Evolutionary conservation across 192 early-diverging fungal genomes (phyloP), one percentile per base, ranked within the genome.

Genomic region (Haplosporangium gracile): DNA sequence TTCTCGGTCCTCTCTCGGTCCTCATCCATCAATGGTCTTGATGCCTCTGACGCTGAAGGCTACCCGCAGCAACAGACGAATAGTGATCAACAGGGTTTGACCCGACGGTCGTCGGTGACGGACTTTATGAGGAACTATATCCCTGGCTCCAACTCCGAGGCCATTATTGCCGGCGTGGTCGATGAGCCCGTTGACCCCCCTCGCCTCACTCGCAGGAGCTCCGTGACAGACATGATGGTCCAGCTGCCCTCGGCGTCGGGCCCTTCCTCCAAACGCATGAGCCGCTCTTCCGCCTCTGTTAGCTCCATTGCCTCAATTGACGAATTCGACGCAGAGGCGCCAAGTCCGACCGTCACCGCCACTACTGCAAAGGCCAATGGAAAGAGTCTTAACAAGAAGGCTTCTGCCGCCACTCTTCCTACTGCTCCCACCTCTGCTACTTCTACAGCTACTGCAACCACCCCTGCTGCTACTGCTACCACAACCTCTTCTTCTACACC

Each of bases 191-290:
- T 60, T 63, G 84, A 86, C 4, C 69, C 78, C 1, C 79, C 78
- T 22, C 74, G 84, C 2, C 72, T 86, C 45, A 73, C 76, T 16
- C 47, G 79, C 22, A 76, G 69, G 70, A 86, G 22, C 51, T 86
- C 84, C 1, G 84, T 86, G 11, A 86, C 84, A 0, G 75, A 86
- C 1, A 86, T 86, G 84, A 86, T 86, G 79, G 84, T 86, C 29
- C 69, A 72, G 55, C 8, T 40, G 8, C 79, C 76, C 8, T 32
- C 72, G 1, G 13, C 75, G 4, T 74, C 72, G 2, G 51, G 69
- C 39, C 53, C 75, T 29, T 38, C 29, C 45, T 71, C 60, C 2
- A 80, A 42, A 34, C 55, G 74, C 8, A 0, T 63, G 68, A 86
- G 24, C 34, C 75, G 75, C 0, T 51, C 75, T 6, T 76, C 68